Evolutionary conservation across 176 grass and related monocot species (phyloP).

Genomic region (Aegilops bicornis): DNA sequence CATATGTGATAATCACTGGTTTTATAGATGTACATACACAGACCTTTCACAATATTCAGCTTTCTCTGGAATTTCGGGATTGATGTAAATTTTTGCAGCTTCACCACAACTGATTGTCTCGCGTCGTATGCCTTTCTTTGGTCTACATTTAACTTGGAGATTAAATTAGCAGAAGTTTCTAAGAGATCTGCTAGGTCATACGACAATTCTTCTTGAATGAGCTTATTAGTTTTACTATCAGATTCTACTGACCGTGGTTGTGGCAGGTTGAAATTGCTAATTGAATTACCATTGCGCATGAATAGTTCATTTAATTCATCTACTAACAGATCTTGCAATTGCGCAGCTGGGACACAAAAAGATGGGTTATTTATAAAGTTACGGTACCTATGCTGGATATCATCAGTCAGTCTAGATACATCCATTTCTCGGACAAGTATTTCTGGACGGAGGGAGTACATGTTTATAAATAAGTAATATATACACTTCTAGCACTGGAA

Average conservation of each 20-base stretch:
- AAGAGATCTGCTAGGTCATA: background rate
- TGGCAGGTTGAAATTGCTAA: background rate
- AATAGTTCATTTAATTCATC: background rate
- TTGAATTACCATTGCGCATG: background rate
- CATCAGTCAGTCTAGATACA: background rate
- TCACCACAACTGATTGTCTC: background rate
- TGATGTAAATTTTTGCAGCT: background rate
- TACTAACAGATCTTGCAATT: background rate
- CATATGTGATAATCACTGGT: background rate
- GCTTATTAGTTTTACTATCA: background rate
- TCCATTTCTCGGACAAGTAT: too few relatives aligned
- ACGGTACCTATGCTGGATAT: background rate
- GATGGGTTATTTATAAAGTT: background rate
- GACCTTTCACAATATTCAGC: background rate
- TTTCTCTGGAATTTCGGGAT: background rate
- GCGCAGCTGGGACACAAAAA: background rate
- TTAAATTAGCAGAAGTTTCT: background rate
- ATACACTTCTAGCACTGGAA: too few relatives aligned
- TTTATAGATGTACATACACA: background rate
- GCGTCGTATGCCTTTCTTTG: background rate
- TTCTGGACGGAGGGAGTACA: too few relatives aligned
- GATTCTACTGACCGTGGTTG: background rate
- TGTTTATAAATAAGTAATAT: too few relatives aligned
- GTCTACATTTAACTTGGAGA: background rate
- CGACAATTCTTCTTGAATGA: background rate